Percentiles rank a stretch among this genome's conserved stretches.
phyloP scores from a whole-genome alignment of 1,284 basidiomycete genomes.

The Microbotryum saponariae region DNA sequence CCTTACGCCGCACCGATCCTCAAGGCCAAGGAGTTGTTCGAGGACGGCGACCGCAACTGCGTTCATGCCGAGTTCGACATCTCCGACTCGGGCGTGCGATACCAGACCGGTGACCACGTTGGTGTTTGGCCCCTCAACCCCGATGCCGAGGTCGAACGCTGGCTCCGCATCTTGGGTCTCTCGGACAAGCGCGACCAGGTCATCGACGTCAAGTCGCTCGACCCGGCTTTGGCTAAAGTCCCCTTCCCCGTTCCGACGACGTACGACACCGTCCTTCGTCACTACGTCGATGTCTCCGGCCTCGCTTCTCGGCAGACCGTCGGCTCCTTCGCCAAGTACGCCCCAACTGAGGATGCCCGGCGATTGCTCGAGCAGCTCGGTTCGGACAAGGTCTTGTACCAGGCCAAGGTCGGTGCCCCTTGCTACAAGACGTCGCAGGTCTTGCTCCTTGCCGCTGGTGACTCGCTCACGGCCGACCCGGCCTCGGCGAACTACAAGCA shows the following conservation, averaged over 20 bases:
- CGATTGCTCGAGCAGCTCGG: slow-evolving; percentile 69
- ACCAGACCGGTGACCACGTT: slow-evolving; percentile 96
- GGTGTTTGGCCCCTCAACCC: slow-evolving; percentile 96
- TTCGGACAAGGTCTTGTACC: slow-evolving; percentile 79
- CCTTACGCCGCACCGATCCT: slow-evolving; percentile 81
- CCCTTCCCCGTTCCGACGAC: slow-evolving; percentile 97
- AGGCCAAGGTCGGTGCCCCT: slow-evolving; percentile 62
- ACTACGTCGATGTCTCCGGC: slow-evolving; percentile 94
- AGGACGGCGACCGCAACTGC: slow-evolving; percentile 74
- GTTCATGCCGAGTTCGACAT: slow-evolving; percentile 92
- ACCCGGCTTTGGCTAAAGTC: slow-evolving; percentile 94
- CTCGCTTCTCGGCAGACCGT: slow-evolving; percentile 89
- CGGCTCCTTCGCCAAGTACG: slow-evolving; percentile 75
- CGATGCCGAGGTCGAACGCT: slow-evolving; percentile 80
- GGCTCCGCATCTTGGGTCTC: slow-evolving; percentile 78
- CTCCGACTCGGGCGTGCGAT: slow-evolving; percentile 91
- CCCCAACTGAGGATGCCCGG: slow-evolving; percentile 70
- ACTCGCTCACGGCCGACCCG: slow-evolving; percentile 51
- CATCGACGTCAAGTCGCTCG: slow-evolving; percentile 88
- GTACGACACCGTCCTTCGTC: slow-evolving; percentile 84
- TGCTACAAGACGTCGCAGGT: slow-evolving; percentile 87
- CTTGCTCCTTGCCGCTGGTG: slow-evolving; percentile 77
- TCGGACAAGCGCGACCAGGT: slow-evolving; percentile 58
- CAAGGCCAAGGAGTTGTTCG: slow-evolving; percentile 75
- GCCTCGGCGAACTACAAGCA: slow-evolving; percentile 66